phyloP scores from a whole-genome alignment of 495 filamentous ascomycete genomes.

The Penicillium dipodomyicola region DNA sequence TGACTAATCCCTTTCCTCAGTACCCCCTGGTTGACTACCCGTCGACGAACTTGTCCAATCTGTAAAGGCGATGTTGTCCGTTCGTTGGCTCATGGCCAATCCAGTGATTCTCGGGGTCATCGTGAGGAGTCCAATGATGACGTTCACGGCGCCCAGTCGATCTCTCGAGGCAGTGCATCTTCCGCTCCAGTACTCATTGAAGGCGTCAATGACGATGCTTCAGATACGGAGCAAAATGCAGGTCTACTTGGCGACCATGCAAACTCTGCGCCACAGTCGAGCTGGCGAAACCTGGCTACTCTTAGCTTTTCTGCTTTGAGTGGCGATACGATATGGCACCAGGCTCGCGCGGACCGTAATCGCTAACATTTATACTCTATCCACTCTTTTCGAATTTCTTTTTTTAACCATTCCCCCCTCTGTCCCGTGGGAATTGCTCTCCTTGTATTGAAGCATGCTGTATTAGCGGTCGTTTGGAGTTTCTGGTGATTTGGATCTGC shows the following conservation, averaged over 20 bases:
- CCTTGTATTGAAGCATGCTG: constrained; percentile 29
- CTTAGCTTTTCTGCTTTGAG: constrained; percentile 50
- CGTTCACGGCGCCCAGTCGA: constrained; percentile 24
- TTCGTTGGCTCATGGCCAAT: constrained; percentile 46
- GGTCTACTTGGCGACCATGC: constrained; percentile 41
- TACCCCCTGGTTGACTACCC: constrained; percentile 96
- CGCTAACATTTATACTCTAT: constrained; percentile 29
- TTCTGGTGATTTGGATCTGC: constrained; percentile 29
- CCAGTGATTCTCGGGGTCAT: constrained; percentile 50
- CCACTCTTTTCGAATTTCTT: constrained; percentile 15
- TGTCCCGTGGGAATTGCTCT: constrained; percentile 18
- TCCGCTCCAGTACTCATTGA: constrained; percentile 50
- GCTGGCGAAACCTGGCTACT: constrained; percentile 44
- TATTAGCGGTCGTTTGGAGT: constrained; percentile 41
- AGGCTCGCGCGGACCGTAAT: constrained; percentile 44
- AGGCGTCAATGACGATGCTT: constrained; percentile 30
- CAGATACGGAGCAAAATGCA: constrained; percentile 43
- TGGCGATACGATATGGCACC: constrained; percentile 52
- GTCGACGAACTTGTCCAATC: constrained; percentile 92
- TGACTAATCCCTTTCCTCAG: constrained; percentile 46
- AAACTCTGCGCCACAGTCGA: constrained; percentile 38
- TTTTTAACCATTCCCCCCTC: constrained; percentile 13
- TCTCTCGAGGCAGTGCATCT: constrained; percentile 36
- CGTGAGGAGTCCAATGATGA: constrained; percentile 44
- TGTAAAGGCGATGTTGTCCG: constrained; percentile 96